These are phyloP conservation scores for Cladosporium sp. DNA, from an alignment of 2,329 filamentous ascomycete genomes.

Conservation along the genomic window DNA sequence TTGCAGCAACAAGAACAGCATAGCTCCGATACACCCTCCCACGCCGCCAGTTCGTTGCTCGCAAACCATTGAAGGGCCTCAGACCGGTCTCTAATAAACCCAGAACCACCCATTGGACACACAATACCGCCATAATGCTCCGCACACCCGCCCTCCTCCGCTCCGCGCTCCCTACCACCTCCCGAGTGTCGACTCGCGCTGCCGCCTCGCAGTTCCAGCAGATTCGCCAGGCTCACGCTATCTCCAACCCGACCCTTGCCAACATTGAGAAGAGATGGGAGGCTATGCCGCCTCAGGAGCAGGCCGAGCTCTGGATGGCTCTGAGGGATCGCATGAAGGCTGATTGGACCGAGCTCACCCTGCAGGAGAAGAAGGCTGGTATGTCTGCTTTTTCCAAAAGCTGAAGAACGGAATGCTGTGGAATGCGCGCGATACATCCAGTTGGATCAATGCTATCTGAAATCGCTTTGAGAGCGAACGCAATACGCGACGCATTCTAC, in stretches of 20 bases:
- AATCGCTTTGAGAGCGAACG: background rate
- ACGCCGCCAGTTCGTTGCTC: conserved; percentile 1
- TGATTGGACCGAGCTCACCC: conserved; percentile 90
- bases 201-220: conserved; percentile 20
- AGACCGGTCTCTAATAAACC: conserved; percentile 4
- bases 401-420: background rate
- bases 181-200: conserved; percentile 21
- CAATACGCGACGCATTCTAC: background rate
- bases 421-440: background rate
- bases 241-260: conserved; percentile 94
- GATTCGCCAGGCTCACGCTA: conserved; percentile 71
- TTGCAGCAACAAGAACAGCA: background rate
- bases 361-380: conserved; percentile 98
- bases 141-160: conserved; percentile 13
- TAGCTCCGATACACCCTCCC: conserved; percentile 4
- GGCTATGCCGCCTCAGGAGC: conserved; percentile 94
- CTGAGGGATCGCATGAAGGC: conserved; percentile 98
- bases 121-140: conserved; percentile 7
- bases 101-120: conserved; percentile 10
- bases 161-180: conserved; percentile 13
- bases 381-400: background rate
- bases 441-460: conserved; percentile 3
- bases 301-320: conserved; percentile 98
- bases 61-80: conserved; percentile 11
- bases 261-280: conserved; percentile 99